A percentile compares a stretch with the other conserved stretches of the same genome.
Conservation (phyloP, 78 protist species). For the Goniomonas avonlea region DNA sequence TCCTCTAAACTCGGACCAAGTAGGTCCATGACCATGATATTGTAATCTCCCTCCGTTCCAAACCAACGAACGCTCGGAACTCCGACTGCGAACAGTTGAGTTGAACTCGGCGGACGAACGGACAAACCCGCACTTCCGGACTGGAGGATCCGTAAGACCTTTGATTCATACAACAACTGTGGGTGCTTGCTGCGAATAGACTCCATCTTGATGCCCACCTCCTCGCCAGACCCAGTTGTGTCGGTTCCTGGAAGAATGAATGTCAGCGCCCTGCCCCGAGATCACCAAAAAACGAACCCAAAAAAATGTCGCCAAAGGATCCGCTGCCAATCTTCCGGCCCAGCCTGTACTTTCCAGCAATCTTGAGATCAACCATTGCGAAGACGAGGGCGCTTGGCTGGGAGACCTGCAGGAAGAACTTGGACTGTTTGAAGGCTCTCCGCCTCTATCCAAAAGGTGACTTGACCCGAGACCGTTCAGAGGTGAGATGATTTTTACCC, state of each 20-base stretch:
- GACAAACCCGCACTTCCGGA: slow-evolving; percentile 10
- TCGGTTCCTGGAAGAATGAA: slow-evolving; percentile 36
- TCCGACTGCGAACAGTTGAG: slow-evolving; percentile 35
- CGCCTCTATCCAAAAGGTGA: too few relatives aligned
- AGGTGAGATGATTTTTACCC: too few relatives aligned
- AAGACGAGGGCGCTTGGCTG: too few relatives aligned
- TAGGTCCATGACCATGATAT: slow-evolving; percentile 87
- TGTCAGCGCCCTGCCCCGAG: too few relatives aligned
- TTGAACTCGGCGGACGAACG: not conserved
- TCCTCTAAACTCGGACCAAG: slow-evolving; percentile 95
- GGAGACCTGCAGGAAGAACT: too few relatives aligned
- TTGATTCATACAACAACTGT: slow-evolving; percentile 91
- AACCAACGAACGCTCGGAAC: slow-evolving; percentile 88
- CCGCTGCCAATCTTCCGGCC: slow-evolving; percentile 77
- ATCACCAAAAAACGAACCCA: too few relatives aligned
- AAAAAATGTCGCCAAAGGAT: slow-evolving; percentile 79
- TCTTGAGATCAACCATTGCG: too few relatives aligned
- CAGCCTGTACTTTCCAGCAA: too few relatives aligned
- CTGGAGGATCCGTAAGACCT: slow-evolving; percentile 74
- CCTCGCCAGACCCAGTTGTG: slow-evolving; percentile 54
- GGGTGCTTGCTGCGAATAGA: slow-evolving; percentile 77
- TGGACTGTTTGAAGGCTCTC: too few relatives aligned
- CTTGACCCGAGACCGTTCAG: too few relatives aligned
- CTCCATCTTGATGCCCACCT: slow-evolving; percentile 80
- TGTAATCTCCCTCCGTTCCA: slow-evolving; percentile 88